phyloP scores from a whole-genome alignment of 179 eudicot species.

The Heliamphora pulchella region DNA sequence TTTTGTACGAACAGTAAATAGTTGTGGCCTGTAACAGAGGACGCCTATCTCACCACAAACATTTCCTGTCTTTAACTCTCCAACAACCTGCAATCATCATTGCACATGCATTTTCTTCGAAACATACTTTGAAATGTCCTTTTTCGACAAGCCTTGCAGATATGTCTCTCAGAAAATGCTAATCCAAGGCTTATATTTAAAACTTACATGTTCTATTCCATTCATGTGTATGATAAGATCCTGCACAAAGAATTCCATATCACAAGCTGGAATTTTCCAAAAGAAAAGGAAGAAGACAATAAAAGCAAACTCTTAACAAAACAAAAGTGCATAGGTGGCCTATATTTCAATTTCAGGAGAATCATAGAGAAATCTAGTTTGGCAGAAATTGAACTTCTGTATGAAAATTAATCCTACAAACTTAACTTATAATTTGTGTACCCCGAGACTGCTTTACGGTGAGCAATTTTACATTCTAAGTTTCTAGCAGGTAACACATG shows the following conservation, averaged over 20 bases:
- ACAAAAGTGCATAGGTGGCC: not conserved
- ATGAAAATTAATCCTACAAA: not conserved
- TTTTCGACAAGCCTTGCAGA: not conserved
- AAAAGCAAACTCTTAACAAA: not conserved
- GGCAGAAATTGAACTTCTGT: not conserved
- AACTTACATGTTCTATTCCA: slow-evolving; percentile 54
- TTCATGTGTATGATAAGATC: slow-evolving; percentile 40
- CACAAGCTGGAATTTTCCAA: slow-evolving; percentile 14
- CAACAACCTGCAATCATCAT: slow-evolving; percentile 37
- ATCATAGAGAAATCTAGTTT: not conserved
- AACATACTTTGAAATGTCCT: not conserved
- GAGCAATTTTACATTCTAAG: not conserved
- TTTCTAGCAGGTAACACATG: not conserved
- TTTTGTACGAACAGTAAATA: slow-evolving; percentile 67
- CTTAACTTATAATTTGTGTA: not conserved
- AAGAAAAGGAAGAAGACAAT: not conserved
- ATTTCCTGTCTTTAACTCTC: slow-evolving; percentile 49
- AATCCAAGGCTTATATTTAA: not conserved
- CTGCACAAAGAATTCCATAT: slow-evolving; percentile 31
- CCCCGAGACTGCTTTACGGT: not conserved
- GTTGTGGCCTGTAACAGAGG: slow-evolving; percentile 87
- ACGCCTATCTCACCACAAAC: slow-evolving; percentile 79
- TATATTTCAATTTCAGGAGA: not conserved
- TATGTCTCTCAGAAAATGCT: not conserved
- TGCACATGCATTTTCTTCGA: not conserved